Evolutionary conservation across 352 stramenopile species (phyloP).

Genomic region (Phytophthora lateralis): DNA sequence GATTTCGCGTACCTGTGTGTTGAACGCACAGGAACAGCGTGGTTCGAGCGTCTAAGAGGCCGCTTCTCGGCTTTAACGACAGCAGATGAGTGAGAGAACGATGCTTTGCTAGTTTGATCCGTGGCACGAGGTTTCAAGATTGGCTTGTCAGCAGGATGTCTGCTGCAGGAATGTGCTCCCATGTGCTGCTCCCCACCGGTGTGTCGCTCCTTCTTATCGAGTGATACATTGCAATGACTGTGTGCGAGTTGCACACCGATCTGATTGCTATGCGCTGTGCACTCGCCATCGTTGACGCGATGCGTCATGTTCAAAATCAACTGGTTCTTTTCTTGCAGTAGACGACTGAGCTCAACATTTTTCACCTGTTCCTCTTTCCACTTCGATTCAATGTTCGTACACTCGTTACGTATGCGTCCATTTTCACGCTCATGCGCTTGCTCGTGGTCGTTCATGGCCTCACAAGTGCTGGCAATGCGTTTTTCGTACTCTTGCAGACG

Average conservation of each 20-base stretch:
- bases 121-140: background rate
- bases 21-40: background rate
- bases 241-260: constrained; percentile 3
- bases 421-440: constrained; percentile 62
- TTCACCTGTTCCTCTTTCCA: constrained; percentile 58
- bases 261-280: background rate
- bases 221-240: background rate
- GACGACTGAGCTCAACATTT: constrained; percentile 54
- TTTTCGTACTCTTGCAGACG: constrained; percentile 77
- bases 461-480: constrained; percentile 68
- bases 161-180: constrained; percentile 11
- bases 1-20: background rate
- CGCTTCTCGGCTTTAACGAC: background rate
- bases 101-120: background rate
- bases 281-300: constrained; percentile 26
- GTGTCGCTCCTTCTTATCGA: constrained; percentile 13
- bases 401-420: constrained; percentile 44
- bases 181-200: background rate
- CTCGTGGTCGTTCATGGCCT: constrained; percentile 77
- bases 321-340: constrained; percentile 79
- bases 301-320: constrained; percentile 54
- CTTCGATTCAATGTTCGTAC: constrained; percentile 36
- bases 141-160: constrained; percentile 2
- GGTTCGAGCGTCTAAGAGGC: background rate
- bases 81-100: background rate